Base-by-base conservation (phyloP, 495 filamentous ascomycete genomes). In the Cercophora scortea region DNA sequence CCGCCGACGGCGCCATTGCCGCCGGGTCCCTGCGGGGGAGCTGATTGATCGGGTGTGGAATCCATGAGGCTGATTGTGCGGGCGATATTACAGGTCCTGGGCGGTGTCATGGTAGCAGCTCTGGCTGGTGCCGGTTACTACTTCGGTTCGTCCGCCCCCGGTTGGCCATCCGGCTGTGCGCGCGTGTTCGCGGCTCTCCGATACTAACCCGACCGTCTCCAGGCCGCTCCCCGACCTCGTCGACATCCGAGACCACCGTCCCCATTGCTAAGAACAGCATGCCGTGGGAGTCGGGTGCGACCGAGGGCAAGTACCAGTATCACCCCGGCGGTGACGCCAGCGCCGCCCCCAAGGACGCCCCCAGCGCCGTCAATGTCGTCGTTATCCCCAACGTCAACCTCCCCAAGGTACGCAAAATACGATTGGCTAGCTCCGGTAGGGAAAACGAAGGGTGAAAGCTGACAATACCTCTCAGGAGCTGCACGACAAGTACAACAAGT, bases 401-500 rank as follows among this genome's bases (percentile, higher is more conserved):
- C 49, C 91, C 94, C 60, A 94, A 87, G 86, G 90, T 94, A 81
- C 44, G 60, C n/a, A n/a, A n/a, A n/a, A 15, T 34, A 35, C 19
- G 16, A n/a, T 15, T 18, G 19, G 11, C 45, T 15, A 17, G 6
- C 9, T 46, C 9, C 8, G 15, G 11, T 34, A 60, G 13, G 36
- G 9, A 19, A 34, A 42, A 33, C 36, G 12, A 13, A 15, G 17
- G 16, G 0, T 6, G 19, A 5, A 15, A 7, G 32, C 13, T 35
- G 47, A 41, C 47, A 42, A 38, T 34, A n/a, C 16, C 32, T 42
- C 50, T 15, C 57, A 96, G 93, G 74, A 81, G 46, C 80, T 94
- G 51, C 93, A 98, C 73, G 93, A 97, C 60, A 84, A 84, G 69
- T 97, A 83, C 80, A 98, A 98, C 83, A 98, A 98, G 81, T 96